These are phyloP conservation scores for Solanum ossicruentum DNA, from an alignment of 257 asterid genomes.

Conservation along the genomic window DNA sequence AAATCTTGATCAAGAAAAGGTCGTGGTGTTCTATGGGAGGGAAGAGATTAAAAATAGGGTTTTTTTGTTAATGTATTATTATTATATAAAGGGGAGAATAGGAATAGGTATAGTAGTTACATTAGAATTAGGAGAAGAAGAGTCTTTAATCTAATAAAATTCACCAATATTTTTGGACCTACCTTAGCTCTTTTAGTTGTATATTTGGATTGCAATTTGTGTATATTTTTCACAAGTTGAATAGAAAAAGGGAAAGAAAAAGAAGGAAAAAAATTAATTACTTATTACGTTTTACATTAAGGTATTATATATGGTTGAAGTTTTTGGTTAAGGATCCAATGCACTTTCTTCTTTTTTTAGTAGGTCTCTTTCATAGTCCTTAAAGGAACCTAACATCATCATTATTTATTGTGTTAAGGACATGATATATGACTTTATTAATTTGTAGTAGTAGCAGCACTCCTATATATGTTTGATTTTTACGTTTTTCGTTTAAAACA, in stretches of 20 bases:
- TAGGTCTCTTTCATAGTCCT: background rate
- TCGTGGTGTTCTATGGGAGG: background rate
- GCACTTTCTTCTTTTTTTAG: background rate
- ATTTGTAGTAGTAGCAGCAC: too few species aligned
- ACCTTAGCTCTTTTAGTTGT: background rate
- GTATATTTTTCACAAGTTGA: background rate
- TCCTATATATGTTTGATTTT: too few species aligned
- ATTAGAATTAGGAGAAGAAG: background rate
- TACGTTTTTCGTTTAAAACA: too few species aligned
- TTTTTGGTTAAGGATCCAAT: background rate
- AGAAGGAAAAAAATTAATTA: background rate
- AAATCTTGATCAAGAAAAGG: background rate
- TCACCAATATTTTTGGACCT: background rate
- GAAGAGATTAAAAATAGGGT: background rate
- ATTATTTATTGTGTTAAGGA: background rate
- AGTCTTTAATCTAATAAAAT: background rate
- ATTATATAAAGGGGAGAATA: background rate
- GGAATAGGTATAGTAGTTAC: background rate
- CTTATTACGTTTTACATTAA: background rate
- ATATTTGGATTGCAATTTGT: background rate
- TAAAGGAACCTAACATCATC: background rate
- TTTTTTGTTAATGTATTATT: background rate
- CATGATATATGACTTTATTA: too few species aligned
- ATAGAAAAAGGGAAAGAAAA: background rate
- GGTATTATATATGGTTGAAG: background rate